These are phyloP conservation scores for Sclerotinia sclerotiorum DNA, from an alignment of 2,329 filamentous ascomycete species.

Conservation along the genomic window DNA sequence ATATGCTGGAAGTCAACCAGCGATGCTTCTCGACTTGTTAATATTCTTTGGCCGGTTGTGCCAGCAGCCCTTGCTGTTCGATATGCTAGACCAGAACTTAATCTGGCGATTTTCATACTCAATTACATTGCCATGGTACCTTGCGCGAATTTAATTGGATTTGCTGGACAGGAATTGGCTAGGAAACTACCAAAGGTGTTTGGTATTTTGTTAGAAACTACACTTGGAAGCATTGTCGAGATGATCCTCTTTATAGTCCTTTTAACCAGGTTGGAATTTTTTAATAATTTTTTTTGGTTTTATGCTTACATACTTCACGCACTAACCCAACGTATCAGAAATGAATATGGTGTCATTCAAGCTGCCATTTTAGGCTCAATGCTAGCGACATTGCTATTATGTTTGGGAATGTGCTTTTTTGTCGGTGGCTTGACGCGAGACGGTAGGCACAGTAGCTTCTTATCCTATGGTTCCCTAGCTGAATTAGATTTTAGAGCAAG, in stretches of 20 bases:
- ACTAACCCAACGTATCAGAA: constrained; percentile 11
- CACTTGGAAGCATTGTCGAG: constrained; percentile 73
- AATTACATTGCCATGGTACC: constrained; percentile 78
- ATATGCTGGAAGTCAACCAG: constrained; percentile 66
- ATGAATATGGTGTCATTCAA: constrained; percentile 69
- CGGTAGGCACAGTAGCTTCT: constrained; percentile 2
- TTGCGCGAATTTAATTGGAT: constrained; percentile 72
- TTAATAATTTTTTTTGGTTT: neutral
- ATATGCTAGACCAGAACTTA: constrained; percentile 54
- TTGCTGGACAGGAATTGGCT: constrained; percentile 69
- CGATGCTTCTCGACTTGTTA: constrained; percentile 62
- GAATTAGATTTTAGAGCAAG: constrained; percentile 49
- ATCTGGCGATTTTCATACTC: constrained; percentile 66
- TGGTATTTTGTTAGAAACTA: constrained; percentile 61
- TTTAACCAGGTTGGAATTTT: constrained; percentile 47
- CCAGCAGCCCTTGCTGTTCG: constrained; percentile 67
- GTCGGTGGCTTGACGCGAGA: constrained; percentile 68
- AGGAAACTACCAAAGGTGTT: constrained; percentile 74
- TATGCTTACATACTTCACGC: neutral
- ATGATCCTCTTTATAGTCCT: constrained; percentile 81
- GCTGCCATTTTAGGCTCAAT: constrained; percentile 83
- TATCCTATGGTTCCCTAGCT: constrained; percentile 2
- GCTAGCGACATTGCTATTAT: constrained; percentile 77
- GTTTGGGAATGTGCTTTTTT: constrained; percentile 78
- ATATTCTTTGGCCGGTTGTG: constrained; percentile 73